Conservation (phyloP, 1,284 basidiomycete genomes). For the Pisolithus thermaeus region DNA sequence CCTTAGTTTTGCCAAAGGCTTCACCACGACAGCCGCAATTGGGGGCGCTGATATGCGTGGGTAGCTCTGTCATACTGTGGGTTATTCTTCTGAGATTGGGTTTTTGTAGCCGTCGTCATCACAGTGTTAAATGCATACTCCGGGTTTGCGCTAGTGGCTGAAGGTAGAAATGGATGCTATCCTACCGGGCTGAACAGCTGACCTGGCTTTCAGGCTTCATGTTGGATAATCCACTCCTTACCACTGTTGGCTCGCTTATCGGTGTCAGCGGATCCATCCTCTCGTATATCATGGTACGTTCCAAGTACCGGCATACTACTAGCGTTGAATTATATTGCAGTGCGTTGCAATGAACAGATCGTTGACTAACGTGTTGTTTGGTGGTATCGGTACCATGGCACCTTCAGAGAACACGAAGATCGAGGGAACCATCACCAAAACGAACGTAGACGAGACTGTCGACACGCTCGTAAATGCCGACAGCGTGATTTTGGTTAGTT, state of each 20-base stretch:
- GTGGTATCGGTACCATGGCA: constrained; percentile 61
- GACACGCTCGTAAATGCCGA: constrained; percentile 74
- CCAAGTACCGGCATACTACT: neutral
- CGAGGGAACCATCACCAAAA: constrained; percentile 73
- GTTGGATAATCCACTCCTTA: constrained; percentile 78
- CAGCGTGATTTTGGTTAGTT: constrained; percentile 69
- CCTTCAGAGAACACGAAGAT: constrained; percentile 62
- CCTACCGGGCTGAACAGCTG: neutral
- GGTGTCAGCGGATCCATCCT: constrained; percentile 86
- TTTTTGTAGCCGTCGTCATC: constrained; percentile 67
- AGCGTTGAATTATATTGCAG: constrained; percentile 33
- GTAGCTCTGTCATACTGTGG: constrained; percentile 23
- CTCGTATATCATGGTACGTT: constrained; percentile 80
- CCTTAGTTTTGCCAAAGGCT: constrained; percentile 78
- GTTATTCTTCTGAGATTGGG: neutral
- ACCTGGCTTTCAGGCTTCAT: constrained; percentile 56
- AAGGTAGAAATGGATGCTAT: constrained; percentile 42
- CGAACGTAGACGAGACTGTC: constrained; percentile 70
- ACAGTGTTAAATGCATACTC: constrained; percentile 86
- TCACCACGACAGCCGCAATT: constrained; percentile 79
- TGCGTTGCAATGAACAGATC: constrained; percentile 88
- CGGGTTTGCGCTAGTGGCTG: constrained; percentile 88
- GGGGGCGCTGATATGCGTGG: constrained; percentile 87
- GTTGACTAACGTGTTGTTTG: constrained; percentile 72
- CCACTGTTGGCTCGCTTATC: constrained; percentile 76